Conservation (phyloP, 139 green algal species). For the Dunaliella sp. region DNA sequence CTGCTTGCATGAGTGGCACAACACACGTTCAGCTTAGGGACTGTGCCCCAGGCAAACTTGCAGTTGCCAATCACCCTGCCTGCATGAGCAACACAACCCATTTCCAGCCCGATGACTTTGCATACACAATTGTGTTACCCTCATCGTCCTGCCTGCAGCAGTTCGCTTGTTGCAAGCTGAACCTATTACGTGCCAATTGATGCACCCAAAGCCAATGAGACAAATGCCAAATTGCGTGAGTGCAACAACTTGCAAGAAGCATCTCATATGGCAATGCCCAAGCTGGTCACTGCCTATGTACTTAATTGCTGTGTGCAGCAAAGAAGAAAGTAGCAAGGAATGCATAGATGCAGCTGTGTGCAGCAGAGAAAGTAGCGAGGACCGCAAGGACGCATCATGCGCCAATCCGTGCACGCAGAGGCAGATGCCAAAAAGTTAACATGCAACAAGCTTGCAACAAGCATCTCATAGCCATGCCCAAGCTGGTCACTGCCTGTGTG, state of each 20-base stretch:
- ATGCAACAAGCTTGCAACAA: too few relatives aligned
- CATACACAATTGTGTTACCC: background rate
- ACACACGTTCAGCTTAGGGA: background rate
- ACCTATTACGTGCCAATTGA: background rate
- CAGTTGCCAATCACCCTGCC: background rate
- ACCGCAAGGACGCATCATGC: background rate
- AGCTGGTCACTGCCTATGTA: too few relatives aligned
- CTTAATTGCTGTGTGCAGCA: background rate
- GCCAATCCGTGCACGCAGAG: too few relatives aligned
- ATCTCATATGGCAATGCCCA: background rate
- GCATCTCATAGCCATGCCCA: background rate
- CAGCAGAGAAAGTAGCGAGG: background rate
- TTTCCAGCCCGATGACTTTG: background rate
- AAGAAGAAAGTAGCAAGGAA: background rate
- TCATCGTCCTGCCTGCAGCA: background rate
- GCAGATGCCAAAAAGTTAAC: too few relatives aligned
- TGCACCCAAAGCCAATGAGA: too few relatives aligned
- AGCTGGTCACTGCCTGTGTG: too few relatives aligned
- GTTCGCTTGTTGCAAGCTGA: background rate
- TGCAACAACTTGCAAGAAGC: too few relatives aligned
- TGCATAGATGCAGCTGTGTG: background rate
- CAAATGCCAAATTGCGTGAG: too few relatives aligned
- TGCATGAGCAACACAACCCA: background rate
- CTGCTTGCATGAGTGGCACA: background rate
- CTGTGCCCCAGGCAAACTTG: too few relatives aligned